Conservation (phyloP, 139 green algal species). For the Chlorella sp. region DNA sequence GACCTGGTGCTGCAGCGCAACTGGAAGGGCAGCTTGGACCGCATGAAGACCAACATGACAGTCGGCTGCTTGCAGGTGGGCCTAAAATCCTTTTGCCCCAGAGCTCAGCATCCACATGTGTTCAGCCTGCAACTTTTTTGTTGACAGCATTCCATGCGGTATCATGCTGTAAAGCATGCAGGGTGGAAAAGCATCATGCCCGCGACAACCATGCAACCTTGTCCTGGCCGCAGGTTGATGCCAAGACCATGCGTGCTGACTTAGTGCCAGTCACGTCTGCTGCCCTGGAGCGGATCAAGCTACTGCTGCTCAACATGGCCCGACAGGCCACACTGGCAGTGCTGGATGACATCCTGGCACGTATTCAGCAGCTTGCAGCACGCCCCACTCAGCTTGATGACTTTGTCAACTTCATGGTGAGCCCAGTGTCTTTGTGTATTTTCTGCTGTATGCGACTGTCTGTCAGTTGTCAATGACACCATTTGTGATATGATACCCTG, state of each 20-base stretch:
- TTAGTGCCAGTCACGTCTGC: conserved; percentile 51
- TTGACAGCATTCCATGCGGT: no score
- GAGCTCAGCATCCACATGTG: no score
- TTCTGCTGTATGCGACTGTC: no score
- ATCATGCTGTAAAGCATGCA: no score
- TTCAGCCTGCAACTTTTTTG: no score
- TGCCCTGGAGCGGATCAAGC: conserved; percentile 66
- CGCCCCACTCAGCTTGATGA: conserved; percentile 52
- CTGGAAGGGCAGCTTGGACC: conserved; percentile 66
- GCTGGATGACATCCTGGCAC: conserved; percentile 46
- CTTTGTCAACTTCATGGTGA: conserved; percentile 67
- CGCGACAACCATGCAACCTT: no score
- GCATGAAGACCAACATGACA: conserved; percentile 62
- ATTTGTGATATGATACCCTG: no score
- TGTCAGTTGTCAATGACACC: no score
- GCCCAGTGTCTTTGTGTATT: no score
- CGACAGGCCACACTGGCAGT: conserved; percentile 43
- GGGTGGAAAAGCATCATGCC: no score
- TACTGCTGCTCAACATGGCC: conserved; percentile 54
- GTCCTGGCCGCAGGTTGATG: no score
- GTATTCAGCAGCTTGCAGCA: conserved; percentile 42
- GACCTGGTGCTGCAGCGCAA: conserved; percentile 66
- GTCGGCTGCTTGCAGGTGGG: conserved; percentile 62
- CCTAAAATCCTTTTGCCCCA: conserved; percentile 48
- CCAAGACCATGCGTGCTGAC: conserved; percentile 46